These are phyloP conservation scores for Candida tropicalis DNA, from an alignment of 1,139 yeast genomes.

Conservation along the genomic window DNA sequence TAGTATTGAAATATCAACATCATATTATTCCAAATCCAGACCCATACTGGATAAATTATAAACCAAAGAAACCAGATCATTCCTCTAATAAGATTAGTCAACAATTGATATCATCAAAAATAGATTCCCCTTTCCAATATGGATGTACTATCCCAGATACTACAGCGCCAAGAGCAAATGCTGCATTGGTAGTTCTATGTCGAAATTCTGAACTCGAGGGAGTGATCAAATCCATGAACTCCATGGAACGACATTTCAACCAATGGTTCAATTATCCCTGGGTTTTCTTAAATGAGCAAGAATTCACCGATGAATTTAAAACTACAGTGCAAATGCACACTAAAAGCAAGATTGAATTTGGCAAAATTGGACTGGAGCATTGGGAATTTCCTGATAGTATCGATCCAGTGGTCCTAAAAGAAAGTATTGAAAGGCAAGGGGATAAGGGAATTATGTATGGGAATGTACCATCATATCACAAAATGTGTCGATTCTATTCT, in stretches of 20 bases:
- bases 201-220: conserved; percentile 74
- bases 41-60: conserved; percentile 13
- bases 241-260: conserved; percentile 83
- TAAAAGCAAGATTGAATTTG: conserved; percentile 66
- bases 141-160: conserved; percentile 54
- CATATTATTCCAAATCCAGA: conserved; percentile 11
- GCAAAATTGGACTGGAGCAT: conserved; percentile 58
- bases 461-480: conserved; percentile 71
- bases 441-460: conserved; percentile 85
- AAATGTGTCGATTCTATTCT: conserved; percentile 71
- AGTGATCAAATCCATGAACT: conserved; percentile 66
- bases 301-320: conserved; percentile 67
- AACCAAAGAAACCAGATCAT: not conserved
- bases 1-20: not conserved
- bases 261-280: conserved; percentile 92
- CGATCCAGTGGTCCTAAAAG: conserved; percentile 43
- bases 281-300: conserved; percentile 80
- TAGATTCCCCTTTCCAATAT: conserved; percentile 48
- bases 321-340: conserved; percentile 50
- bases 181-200: conserved; percentile 82
- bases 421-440: conserved; percentile 69
- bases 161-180: conserved; percentile 54
- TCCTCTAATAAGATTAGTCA: conserved; percentile 18
- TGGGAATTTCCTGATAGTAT: conserved; percentile 60
- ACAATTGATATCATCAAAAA: conserved; percentile 28